Evolutionary conservation across 2,329 filamentous ascomycete species (phyloP).

Genomic region (Hortaea sp.): DNA sequence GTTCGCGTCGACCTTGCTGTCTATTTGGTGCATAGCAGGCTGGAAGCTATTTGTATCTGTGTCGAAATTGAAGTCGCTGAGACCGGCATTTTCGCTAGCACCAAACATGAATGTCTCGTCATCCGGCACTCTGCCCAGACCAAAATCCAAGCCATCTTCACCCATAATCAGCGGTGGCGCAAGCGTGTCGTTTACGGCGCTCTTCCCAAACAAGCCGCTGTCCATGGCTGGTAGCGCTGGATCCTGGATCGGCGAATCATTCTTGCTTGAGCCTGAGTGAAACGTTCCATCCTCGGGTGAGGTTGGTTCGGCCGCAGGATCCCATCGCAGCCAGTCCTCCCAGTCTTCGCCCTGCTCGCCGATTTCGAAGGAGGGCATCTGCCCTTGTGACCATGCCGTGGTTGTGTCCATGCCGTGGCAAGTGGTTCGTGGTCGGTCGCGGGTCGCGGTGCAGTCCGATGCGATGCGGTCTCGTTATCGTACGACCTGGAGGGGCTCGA

Average conservation of each 20-base stretch:
- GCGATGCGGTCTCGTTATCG: no score
- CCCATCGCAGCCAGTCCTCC: conserved; percentile 41
- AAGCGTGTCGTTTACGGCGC: conserved; percentile 14
- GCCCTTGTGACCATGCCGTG: background rate
- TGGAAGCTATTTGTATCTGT: conserved; percentile 20
- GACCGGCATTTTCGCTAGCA: conserved; percentile 9
- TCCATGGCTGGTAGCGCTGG: conserved; percentile 15
- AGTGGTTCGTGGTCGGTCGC: no score
- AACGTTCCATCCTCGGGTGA: conserved; percentile 23
- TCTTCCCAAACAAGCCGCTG: conserved; percentile 11
- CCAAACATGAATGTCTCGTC: conserved; percentile 21
- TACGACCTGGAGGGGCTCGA: no score
- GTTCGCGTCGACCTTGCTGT: conserved; percentile 17
- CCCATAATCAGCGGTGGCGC: conserved; percentile 24
- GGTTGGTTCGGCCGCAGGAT: conserved; percentile 28
- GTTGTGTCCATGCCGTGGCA: background rate
- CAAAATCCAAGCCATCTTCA: conserved; percentile 20
- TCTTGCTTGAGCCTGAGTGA: conserved; percentile 24
- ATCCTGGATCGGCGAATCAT: conserved; percentile 26
- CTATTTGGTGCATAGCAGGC: conserved; percentile 2
- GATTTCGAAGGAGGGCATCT: background rate
- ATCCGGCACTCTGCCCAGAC: conserved; percentile 8
- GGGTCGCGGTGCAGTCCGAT: no score
- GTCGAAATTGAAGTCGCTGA: conserved; percentile 3
- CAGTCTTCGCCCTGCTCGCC: conserved; percentile 24